A percentile compares a stretch with the other conserved stretches of the same genome.
phyloP scores from a whole-genome alignment of 208 protist species.

The Lotmaria passim region DNA sequence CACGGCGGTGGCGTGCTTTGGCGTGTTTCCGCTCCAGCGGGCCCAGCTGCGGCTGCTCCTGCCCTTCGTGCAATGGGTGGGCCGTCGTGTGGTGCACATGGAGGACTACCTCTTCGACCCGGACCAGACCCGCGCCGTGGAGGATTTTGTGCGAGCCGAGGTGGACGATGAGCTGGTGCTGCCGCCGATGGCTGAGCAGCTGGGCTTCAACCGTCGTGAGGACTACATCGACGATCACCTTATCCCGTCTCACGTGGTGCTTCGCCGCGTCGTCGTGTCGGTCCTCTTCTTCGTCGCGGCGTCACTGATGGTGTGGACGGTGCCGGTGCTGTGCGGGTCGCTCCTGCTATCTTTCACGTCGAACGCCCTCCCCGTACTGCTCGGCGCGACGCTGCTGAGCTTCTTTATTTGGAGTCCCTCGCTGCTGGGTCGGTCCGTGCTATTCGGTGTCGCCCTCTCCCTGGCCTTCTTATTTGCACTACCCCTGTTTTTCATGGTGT shows the following conservation, averaged over 20 bases:
- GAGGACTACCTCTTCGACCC: slow-evolving; percentile 74
- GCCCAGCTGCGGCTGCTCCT: slow-evolving; percentile 55
- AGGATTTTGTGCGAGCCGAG: slow-evolving; percentile 42
- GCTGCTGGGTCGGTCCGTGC: slow-evolving; percentile 9
- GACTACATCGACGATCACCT: slow-evolving; percentile 32
- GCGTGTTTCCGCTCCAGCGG: slow-evolving; percentile 49
- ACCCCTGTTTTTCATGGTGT: slow-evolving; percentile 16
- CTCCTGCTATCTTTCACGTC: slow-evolving; percentile 27
- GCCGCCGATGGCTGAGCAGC: slow-evolving; percentile 36
- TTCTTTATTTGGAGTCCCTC: slow-evolving; percentile 53
- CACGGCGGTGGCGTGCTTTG: slow-evolving; percentile 24
- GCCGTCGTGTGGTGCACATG: slow-evolving; percentile 46
- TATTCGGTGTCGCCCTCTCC: slow-evolving; percentile 17
- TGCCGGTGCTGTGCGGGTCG: slow-evolving; percentile 42
- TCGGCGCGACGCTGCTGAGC: slow-evolving; percentile 44
- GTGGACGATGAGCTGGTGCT: slow-evolving; percentile 42
- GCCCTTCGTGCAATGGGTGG: slow-evolving; percentile 45
- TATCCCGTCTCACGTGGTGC: slow-evolving; percentile 36
- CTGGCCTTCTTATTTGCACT: slow-evolving; percentile 11
- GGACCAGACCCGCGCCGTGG: slow-evolving; percentile 40
- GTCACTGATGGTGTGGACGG: slow-evolving; percentile 48
- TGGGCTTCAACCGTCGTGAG: slow-evolving; percentile 53
- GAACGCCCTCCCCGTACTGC: slow-evolving; percentile 24
- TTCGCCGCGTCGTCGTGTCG: slow-evolving; percentile 56
- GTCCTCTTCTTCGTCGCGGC: slow-evolving; percentile 51